Evolutionary conservation across 768 basidiomycete genomes (phyloP), one percentile per base, ranked within the genome.

Genomic region (Pisolithus tinctorius): DNA sequence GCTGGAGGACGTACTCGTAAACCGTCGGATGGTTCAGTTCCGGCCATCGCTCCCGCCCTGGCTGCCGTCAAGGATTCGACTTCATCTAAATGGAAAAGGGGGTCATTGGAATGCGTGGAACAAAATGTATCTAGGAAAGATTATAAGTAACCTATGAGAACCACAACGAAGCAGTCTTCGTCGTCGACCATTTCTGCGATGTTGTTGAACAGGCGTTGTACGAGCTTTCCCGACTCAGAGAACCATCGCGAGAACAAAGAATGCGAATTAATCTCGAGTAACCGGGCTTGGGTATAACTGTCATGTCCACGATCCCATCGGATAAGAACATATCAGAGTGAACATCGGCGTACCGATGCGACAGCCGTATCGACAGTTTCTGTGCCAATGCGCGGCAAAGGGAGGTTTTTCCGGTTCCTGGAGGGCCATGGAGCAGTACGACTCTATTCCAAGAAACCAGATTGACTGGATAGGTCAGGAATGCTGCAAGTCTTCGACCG

Each of bases 191-290:
- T 77, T 57, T 96, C 93, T 37, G 79, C 88, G 51, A 99, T 92
- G 52, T 79, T 88, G 37, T 77, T 80, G 64, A 98, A 99, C 16
- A 99, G 74, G 44, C 88, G 81, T 62, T 98, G 95, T 1, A 99
- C 96, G 27, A 99, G 82, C 67, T 99, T 99, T 14, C 96, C 96
- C 0, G 93, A 96, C 65, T 99, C 96, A 0, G 94, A 97, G 70
- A 98, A 99, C 95, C 96, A 99, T 59, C 93, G 89, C 14, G 92
- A 94, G 66, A 99, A 98, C 14, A 99, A 77, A 2, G 94, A 97
- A 69, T 98, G 96, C 0, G 96, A 94, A 64, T 98, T 98, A 62
- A 99, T 96, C 67, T 99, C 96, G 42, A 99, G 79, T 10, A 99
- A 74, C 43, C 92, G 88, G 34, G 91, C 81, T 67, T 88, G 79